Base-by-base conservation (phyloP, 2,329 filamentous ascomycete genomes). In the Colletotrichum ledebouriae region DNA sequence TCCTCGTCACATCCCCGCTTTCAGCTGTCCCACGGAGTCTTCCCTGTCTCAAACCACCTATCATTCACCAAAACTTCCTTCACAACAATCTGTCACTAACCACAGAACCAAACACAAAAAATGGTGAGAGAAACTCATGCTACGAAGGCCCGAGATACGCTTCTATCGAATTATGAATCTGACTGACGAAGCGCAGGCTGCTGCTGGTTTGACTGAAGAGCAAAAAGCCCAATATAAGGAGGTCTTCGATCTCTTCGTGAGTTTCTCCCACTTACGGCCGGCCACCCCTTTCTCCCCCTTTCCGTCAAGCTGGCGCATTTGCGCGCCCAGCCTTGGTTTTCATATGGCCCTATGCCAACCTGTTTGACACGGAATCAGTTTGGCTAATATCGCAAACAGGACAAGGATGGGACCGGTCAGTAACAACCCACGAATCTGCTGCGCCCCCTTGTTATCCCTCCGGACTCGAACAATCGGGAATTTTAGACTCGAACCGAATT, bases 151-250 rank as follows among this genome's bases (percentile, higher is more conserved):
- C 33, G 12, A 53, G 7, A 33, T 29, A 10, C 25, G n/a, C 12
- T 7, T 6, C 22, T 11, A 12, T 12, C 15, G 13, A 20, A 7
- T 5, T 10, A 34, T 15, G 20, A 17, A 22, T 41, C 61, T 59
- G 12, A 55, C 22, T 10, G 29, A 34, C 15, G 1, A 29, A 39
- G 42, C 17, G 39, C 33, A 68, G 65, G 61, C 65, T 37, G 49
- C 63, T 49, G 46, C 60, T 64, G 60, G 39, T 61, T 65, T 99
- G 79, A 98, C 96, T 76, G 96, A 99, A 88, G 96, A 99, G 87
- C 96, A 99, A 89, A 96, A 98, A 82, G 98, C 96, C 81, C 96
- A 99, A 87, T 99, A 98, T 89, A 99, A 98, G 92, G 96, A 99
- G 87, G 96, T 96, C 62, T 99, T 99, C 86, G 99, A 96, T 82